Evolutionary conservation across 768 basidiomycete genomes (phyloP).

Genomic region (Naganishia onofrii): DNA sequence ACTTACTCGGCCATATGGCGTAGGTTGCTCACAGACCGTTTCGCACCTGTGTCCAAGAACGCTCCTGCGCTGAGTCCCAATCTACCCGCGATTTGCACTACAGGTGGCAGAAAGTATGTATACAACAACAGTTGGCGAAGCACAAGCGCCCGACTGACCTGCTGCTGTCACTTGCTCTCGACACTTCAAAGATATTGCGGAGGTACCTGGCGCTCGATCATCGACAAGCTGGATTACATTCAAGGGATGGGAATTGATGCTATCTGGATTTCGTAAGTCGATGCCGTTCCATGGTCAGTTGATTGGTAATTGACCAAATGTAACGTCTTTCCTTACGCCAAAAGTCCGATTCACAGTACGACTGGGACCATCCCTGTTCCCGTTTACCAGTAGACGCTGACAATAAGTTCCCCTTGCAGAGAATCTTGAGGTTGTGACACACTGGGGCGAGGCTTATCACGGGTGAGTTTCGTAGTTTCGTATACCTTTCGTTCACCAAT

Average conservation of each 20-base stretch:
- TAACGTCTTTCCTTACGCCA: too few species aligned
- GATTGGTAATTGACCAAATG: too few species aligned
- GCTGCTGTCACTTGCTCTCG: constrained; percentile 55
- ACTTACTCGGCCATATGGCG: background rate
- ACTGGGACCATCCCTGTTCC: background rate
- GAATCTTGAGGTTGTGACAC: constrained; percentile 65
- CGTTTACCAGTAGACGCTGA: constrained; percentile 51
- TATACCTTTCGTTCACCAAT: too few species aligned
- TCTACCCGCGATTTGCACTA: constrained; percentile 1
- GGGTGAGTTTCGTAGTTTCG: too few species aligned
- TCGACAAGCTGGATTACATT: constrained; percentile 76
- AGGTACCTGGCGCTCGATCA: constrained; percentile 72
- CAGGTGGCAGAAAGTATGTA: constrained; percentile 7
- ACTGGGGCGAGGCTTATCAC: constrained; percentile 80
- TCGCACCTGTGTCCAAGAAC: constrained; percentile 63
- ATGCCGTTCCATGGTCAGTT: too few species aligned
- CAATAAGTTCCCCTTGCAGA: constrained; percentile 69
- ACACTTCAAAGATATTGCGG: constrained; percentile 64
- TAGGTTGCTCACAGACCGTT: constrained; percentile 64
- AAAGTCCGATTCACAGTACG: constrained; percentile 20
- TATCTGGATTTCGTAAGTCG: constrained; percentile 48
- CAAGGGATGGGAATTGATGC: constrained; percentile 70
- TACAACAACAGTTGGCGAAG: background rate
- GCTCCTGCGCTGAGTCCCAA: constrained; percentile 50
- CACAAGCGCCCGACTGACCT: background rate